Conservation (phyloP, 164 flowering plant genomes). For the Dillenia suffruticosa region DNA sequence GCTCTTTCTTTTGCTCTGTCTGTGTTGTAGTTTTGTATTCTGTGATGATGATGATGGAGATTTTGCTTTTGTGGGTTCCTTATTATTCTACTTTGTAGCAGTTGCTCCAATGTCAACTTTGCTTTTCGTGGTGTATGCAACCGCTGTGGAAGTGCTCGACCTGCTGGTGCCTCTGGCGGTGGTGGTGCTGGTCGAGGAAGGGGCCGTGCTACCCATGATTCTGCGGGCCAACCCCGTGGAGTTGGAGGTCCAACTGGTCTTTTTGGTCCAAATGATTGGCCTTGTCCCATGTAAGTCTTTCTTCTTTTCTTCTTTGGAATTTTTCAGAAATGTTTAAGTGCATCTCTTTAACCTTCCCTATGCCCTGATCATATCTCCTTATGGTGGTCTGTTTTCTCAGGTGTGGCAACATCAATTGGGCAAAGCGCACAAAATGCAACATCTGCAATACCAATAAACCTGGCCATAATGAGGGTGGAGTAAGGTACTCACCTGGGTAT, state of each 20-base stretch:
- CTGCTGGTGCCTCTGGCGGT: constrained; percentile 71
- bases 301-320: not conserved
- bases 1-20: constrained; percentile 68
- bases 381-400: constrained; percentile 27
- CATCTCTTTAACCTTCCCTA: not conserved
- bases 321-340: not conserved
- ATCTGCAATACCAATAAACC: constrained; percentile 98
- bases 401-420: constrained; percentile 99
- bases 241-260: constrained; percentile 75
- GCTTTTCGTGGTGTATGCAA: constrained; percentile 98
- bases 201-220: constrained; percentile 68
- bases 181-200: constrained; percentile 72
- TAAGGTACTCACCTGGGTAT: constrained; percentile 49
- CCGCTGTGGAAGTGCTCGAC: constrained; percentile 97
- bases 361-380: too few relatives aligned
- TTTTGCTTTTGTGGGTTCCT: constrained; percentile 10
- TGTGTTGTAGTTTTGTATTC: not conserved
- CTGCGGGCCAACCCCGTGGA: constrained; percentile 41
- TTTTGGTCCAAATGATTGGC: constrained; percentile 99
- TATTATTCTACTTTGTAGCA: constrained; percentile 34
- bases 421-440: constrained; percentile 91
- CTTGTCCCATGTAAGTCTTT: constrained; percentile 90
- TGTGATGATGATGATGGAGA: not conserved
- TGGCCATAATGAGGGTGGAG: constrained; percentile 91
- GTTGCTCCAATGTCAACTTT: constrained; percentile 95